A percentile compares a stretch with the other conserved stretches of the same genome.
These are phyloP conservation scores for Plasmodium inui DNA, from an alignment of 169 alveolate genomes.

Conservation along the genomic window DNA sequence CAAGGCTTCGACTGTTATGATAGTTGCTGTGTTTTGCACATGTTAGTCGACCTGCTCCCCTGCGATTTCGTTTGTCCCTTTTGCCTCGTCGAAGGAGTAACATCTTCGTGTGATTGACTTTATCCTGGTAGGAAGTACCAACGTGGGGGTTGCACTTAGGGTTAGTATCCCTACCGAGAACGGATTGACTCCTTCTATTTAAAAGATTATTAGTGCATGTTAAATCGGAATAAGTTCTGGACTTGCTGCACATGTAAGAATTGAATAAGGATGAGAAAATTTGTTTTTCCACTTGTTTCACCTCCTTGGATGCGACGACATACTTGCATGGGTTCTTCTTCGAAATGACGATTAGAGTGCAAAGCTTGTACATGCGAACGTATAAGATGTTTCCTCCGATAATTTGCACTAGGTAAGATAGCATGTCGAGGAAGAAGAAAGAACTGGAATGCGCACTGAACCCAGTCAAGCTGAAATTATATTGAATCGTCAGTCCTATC, in stretches of 20 bases:
- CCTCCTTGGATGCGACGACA: constrained; percentile 77
- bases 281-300: constrained; percentile 73
- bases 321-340: constrained; percentile 77
- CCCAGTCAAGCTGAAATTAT: constrained; percentile 18
- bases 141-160: not conserved
- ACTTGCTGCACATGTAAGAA: constrained; percentile 54
- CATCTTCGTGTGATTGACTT: not conserved
- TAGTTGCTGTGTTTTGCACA: not conserved
- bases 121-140: not conserved
- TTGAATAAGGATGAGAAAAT: constrained; percentile 68
- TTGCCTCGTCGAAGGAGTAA: not conserved
- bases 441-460: constrained; percentile 33
- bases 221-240: constrained; percentile 56
- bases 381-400: constrained; percentile 74
- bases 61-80: not conserved
- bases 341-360: constrained; percentile 74
- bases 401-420: constrained; percentile 75
- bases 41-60: not conserved
- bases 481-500: constrained; percentile 67
- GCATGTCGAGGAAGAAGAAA: constrained; percentile 69
- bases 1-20: constrained; percentile 1
- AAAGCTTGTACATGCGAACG: constrained; percentile 78
- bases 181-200: constrained; percentile 11
- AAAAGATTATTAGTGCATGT: constrained; percentile 6
- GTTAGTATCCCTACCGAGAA: not conserved